These are phyloP conservation scores for Gentiana dahurica DNA, from an alignment of 257 asterid species.

Conservation along the genomic window DNA sequence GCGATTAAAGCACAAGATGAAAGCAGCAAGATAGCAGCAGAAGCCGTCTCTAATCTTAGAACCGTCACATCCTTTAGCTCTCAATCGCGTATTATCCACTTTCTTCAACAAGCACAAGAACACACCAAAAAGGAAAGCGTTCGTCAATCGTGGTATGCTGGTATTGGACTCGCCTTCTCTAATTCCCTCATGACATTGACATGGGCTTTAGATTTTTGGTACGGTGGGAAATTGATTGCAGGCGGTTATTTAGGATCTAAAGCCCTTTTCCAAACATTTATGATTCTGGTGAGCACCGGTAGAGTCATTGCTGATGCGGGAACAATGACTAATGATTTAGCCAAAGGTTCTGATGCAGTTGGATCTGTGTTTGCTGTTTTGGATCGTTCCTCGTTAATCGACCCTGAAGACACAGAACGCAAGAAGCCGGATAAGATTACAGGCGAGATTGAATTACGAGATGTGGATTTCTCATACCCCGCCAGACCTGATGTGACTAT, in stretches of 20 bases:
- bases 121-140: slow-evolving; percentile 62
- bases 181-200: slow-evolving; percentile 66
- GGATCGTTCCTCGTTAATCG: slow-evolving; percentile 59
- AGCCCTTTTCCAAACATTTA: slow-evolving; percentile 65
- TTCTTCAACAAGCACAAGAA: slow-evolving; percentile 66
- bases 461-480: slow-evolving; percentile 68
- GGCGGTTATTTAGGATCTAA: slow-evolving; percentile 49
- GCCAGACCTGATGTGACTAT: slow-evolving; percentile 47
- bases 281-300: slow-evolving; percentile 90
- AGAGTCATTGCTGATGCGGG: slow-evolving; percentile 90
- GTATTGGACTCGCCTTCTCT: slow-evolving; percentile 79
- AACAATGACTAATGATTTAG: slow-evolving; percentile 80
- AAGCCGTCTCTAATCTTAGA: slow-evolving; percentile 83
- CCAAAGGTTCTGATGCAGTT: slow-evolving; percentile 67
- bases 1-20: slow-evolving; percentile 73
- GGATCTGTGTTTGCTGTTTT: slow-evolving; percentile 67
- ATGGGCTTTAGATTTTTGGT: slow-evolving; percentile 88
- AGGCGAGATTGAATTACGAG: slow-evolving; percentile 46
- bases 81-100: slow-evolving; percentile 56
- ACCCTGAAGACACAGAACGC: slow-evolving; percentile 64
- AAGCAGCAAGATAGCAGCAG: slow-evolving; percentile 87
- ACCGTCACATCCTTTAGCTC: slow-evolving; percentile 78
- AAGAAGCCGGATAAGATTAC: slow-evolving; percentile 35
- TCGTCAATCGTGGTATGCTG: slow-evolving; percentile 91
- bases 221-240: slow-evolving; percentile 68